Conservation (phyloP, 352 stramenopile species). For the Pythium monospermum region DNA sequence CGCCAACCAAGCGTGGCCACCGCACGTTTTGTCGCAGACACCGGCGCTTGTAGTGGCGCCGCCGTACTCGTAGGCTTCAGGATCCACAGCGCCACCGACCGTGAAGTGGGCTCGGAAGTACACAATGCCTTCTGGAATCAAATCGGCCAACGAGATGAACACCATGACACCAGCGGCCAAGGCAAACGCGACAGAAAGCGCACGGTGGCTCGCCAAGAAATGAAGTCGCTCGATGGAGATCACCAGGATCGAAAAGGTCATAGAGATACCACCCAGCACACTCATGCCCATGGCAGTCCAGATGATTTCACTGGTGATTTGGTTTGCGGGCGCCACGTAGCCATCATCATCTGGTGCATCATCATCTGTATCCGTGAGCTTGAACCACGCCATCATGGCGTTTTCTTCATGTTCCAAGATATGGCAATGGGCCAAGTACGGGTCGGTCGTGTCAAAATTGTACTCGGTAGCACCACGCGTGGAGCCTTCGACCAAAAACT, state of each 20-base stretch:
- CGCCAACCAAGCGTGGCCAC: constrained; percentile 62
- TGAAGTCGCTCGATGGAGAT: constrained; percentile 57
- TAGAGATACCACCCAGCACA: constrained; percentile 38
- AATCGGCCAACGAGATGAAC: constrained; percentile 66
- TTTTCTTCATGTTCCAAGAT: constrained; percentile 79
- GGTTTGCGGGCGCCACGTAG: constrained; percentile 20
- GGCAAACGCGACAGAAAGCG: constrained; percentile 52
- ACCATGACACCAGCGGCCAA: constrained; percentile 70
- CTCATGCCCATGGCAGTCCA: constrained; percentile 69
- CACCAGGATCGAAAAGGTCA: constrained; percentile 43
- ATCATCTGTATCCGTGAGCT: constrained; percentile 45
- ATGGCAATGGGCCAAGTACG: constrained; percentile 74
- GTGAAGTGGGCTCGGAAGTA: constrained; percentile 45
- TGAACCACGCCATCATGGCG: constrained; percentile 66
- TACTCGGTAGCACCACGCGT: constrained; percentile 48
- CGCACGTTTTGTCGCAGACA: constrained; percentile 55
- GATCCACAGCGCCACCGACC: constrained; percentile 32
- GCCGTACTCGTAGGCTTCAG: constrained; percentile 64
- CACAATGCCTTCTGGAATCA: constrained; percentile 49
- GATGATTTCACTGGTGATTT: constrained; percentile 48
- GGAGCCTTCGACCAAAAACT: constrained; percentile 53
- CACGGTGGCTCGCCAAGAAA: constrained; percentile 49
- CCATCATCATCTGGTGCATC: constrained; percentile 39
- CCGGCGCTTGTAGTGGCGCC: constrained; percentile 24
- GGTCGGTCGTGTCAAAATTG: constrained; percentile 65